phyloP scores from a whole-genome alignment of 2,329 filamentous ascomycete species.

The Beauveria medogensis region DNA sequence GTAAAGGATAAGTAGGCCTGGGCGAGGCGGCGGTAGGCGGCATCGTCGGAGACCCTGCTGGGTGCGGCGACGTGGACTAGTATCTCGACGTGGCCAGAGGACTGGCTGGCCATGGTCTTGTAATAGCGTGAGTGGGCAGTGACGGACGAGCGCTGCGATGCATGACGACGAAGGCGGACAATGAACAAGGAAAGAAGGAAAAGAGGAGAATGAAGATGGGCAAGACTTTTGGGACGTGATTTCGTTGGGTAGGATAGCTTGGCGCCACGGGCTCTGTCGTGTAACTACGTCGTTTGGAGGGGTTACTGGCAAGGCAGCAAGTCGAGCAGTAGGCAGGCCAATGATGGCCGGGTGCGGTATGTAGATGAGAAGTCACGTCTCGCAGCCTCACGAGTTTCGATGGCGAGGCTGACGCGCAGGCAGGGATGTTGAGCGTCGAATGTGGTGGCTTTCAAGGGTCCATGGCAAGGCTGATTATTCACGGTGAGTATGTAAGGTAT shows the following conservation, averaged over 20 bases:
- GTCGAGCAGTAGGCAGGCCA: not conserved
- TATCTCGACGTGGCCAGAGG: constrained; percentile 36
- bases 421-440: not conserved
- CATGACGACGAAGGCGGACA: constrained; percentile 17
- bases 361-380: not conserved
- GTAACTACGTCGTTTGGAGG: not conserved
- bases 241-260: not conserved
- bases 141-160: constrained; percentile 9
- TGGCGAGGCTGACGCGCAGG: constrained; percentile 1
- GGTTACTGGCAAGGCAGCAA: not conserved
- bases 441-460: not conserved
- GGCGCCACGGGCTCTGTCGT: not conserved
- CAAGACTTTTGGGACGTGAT: not conserved
- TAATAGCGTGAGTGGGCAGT: not conserved
- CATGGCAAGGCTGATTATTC: constrained; percentile 1
- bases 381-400: not conserved
- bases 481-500: not conserved
- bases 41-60: constrained; percentile 39
- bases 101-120: constrained; percentile 19
- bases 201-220: no score
- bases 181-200: not conserved
- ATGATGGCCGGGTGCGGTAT: not conserved
- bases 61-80: constrained; percentile 48
- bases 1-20: constrained; percentile 43
- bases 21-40: constrained; percentile 40